A percentile compares a stretch with the other conserved stretches of the same genome.
These are phyloP conservation scores for Linnemannia zychae DNA, from an alignment of 192 early-diverging fungal genomes.

Conservation along the genomic window DNA sequence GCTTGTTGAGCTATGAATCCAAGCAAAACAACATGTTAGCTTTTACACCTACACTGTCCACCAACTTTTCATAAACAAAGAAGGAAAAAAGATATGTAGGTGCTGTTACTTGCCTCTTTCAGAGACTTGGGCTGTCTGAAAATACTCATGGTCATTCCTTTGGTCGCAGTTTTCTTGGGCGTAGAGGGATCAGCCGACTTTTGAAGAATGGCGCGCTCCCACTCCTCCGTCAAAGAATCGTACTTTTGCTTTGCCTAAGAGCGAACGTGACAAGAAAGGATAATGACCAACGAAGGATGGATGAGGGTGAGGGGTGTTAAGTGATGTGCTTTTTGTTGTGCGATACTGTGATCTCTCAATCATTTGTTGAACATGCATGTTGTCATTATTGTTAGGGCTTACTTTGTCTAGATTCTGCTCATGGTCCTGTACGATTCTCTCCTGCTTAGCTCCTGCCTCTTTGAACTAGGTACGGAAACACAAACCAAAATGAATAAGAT, in stretches of 20 bases:
- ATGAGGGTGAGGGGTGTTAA: not conserved
- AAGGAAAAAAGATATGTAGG: not conserved
- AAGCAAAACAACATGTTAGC: not conserved
- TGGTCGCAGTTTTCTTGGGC: conserved; percentile 62
- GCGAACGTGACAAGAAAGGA: not conserved
- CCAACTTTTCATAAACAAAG: not conserved
- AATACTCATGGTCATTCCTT: conserved; percentile 61
- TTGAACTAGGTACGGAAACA: conserved; percentile 68
- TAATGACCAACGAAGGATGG: not conserved
- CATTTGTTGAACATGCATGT: not conserved
- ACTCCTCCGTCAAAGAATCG: conserved; percentile 84
- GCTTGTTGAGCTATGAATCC: conserved; percentile 69
- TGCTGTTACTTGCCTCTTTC: conserved; percentile 67
- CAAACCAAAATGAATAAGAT: not conserved
- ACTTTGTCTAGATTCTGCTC: conserved; percentile 89
- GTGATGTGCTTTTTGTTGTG: not conserved
- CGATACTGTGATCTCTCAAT: not conserved
- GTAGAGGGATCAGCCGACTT: conserved; percentile 60
- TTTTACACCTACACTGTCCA: not conserved
- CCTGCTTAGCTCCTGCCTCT: conserved; percentile 82
- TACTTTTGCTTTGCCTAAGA: conserved; percentile 80
- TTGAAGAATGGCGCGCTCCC: conserved; percentile 82
- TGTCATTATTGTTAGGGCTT: not conserved
- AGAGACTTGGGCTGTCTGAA: conserved; percentile 69
- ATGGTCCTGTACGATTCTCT: conserved; percentile 82